phyloP scores from a whole-genome alignment of 2,329 filamentous ascomycete genomes.

The Scedosporium aurantiacum region DNA sequence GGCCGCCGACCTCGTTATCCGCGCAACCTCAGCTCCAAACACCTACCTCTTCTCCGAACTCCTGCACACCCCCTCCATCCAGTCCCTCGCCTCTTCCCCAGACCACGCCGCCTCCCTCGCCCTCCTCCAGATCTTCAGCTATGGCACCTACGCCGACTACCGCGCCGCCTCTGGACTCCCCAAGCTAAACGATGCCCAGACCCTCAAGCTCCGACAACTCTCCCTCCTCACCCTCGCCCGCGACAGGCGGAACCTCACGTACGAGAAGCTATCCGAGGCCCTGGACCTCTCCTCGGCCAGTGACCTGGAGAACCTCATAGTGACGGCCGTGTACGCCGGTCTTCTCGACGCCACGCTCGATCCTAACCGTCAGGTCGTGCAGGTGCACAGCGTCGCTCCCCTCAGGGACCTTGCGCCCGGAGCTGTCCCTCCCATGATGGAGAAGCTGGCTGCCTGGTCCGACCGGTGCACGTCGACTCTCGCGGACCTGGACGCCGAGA shows the following conservation, averaged over 20 bases:
- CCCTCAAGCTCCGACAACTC: conserved; percentile 79
- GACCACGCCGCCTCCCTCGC: conserved; percentile 55
- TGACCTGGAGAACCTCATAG: conserved; percentile 77
- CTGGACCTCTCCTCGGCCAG: conserved; percentile 57
- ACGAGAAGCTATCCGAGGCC: conserved; percentile 52
- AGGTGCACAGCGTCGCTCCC: conserved; percentile 70
- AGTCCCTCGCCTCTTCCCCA: conserved; percentile 45
- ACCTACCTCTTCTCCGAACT: conserved; percentile 93
- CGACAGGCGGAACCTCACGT: conserved; percentile 58
- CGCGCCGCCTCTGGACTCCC: conserved; percentile 47
- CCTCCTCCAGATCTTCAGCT: conserved; percentile 80
- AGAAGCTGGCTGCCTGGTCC: conserved; percentile 63
- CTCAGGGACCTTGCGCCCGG: conserved; percentile 75
- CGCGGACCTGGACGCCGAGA: conserved; percentile 63
- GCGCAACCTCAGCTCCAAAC: conserved; percentile 79
- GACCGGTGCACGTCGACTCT: conserved; percentile 67
- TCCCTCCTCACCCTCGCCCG: conserved; percentile 74
- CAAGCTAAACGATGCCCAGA: conserved; percentile 58
- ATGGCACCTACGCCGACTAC: conserved; percentile 81
- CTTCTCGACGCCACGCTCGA: conserved; percentile 77
- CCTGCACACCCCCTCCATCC: conserved; percentile 69
- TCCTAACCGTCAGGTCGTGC: conserved; percentile 61
- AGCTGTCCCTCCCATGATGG: conserved; percentile 57
- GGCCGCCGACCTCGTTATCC: conserved; percentile 72
- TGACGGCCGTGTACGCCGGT: conserved; percentile 75